These are phyloP conservation scores for Pyrenophora seminiperda DNA, from an alignment of 2,329 filamentous ascomycete species.

Conservation along the genomic window DNA sequence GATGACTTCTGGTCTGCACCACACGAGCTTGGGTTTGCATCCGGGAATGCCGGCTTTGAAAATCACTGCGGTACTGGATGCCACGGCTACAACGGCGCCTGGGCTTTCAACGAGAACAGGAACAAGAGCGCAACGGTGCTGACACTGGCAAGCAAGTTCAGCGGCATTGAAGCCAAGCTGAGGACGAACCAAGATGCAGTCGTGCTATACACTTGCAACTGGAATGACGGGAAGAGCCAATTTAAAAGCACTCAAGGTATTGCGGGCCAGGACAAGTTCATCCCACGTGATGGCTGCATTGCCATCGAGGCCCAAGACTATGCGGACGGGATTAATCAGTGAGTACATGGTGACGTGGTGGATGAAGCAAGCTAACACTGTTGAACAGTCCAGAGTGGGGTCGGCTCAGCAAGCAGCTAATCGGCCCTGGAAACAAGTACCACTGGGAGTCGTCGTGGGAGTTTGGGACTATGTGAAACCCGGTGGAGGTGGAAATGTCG, in stretches of 20 bases:
- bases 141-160: conserved; percentile 38
- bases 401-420: conserved; percentile 38
- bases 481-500: background rate
- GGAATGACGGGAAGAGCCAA: conserved; percentile 44
- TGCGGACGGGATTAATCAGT: conserved; percentile 45
- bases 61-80: conserved; percentile 43
- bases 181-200: conserved; percentile 41
- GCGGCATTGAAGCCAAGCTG: conserved; percentile 41
- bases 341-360: conserved; percentile 18
- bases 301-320: conserved; percentile 45
- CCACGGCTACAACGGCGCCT: conserved; percentile 44
- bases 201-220: conserved; percentile 44
- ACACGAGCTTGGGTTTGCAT: conserved; percentile 40
- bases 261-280: conserved; percentile 37
- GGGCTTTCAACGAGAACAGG: conserved; percentile 36
- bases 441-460: conserved; percentile 42
- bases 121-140: conserved; percentile 31
- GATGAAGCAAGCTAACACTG: conserved; percentile 21
- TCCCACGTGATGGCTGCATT: conserved; percentile 42
- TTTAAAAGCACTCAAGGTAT: conserved; percentile 43
- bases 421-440: conserved; percentile 40
- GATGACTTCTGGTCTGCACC: conserved; percentile 43
- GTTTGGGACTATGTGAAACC: conserved; percentile 33
- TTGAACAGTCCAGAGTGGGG: conserved; percentile 42
- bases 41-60: conserved; percentile 31